Evolutionary conservation across 1,139 yeast species (phyloP).

Genomic region (Pichia sp.): DNA sequence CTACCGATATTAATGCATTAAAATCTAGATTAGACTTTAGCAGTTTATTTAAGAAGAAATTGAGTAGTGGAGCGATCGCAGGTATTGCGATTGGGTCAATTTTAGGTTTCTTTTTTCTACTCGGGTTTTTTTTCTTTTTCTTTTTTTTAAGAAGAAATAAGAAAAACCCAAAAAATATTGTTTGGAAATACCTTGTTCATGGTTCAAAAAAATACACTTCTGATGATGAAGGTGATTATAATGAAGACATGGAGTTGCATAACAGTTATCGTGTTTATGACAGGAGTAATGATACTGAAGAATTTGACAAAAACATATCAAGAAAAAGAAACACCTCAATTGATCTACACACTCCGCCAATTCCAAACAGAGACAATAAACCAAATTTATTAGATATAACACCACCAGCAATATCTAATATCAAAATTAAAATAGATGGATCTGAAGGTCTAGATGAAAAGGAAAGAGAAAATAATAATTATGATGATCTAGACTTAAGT

Average conservation of each 20-base stretch:
- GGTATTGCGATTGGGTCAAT: constrained; percentile 41
- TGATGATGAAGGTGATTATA: background rate
- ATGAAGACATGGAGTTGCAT: background rate
- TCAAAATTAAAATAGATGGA: no score
- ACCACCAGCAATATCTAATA: background rate
- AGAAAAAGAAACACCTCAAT: background rate
- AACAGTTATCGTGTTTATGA: background rate
- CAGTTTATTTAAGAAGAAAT: constrained; percentile 1
- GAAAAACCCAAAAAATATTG: constrained; percentile 9
- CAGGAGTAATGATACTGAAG: background rate
- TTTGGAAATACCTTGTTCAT: background rate
- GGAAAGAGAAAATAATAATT: background rate
- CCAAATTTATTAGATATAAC: background rate
- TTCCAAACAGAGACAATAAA: constrained; percentile 7
- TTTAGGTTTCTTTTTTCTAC: constrained; percentile 31
- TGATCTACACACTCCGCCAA: constrained; percentile 1
- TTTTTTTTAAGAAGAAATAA: constrained; percentile 19
- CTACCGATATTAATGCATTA: constrained; percentile 23
- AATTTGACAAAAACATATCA: background rate
- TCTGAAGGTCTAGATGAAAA: no score
- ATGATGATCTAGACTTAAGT: constrained; percentile 9
- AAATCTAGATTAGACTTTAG: constrained; percentile 12
- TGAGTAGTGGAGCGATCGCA: constrained; percentile 34
- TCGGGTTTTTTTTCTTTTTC: constrained; percentile 19
- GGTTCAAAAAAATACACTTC: background rate